phyloP scores from a whole-genome alignment of 257 asterid genomes.

The Penstemon eatonii region DNA sequence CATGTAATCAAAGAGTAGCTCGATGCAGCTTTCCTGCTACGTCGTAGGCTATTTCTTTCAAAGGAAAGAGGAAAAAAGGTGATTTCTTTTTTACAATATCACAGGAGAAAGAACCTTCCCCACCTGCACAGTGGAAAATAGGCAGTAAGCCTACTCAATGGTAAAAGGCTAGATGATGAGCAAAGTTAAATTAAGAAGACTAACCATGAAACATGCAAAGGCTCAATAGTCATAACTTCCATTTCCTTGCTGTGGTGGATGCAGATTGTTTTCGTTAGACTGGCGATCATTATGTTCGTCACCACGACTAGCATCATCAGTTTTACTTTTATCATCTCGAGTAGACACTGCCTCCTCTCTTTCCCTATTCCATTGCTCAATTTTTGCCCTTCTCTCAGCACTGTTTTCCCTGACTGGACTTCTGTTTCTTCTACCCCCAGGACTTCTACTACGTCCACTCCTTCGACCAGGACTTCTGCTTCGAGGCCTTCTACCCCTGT shows the following conservation, averaged over 20 bases:
- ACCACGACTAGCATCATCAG: conserved; percentile 37
- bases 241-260: conserved; percentile 44
- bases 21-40: conserved; percentile 26
- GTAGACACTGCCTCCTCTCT: conserved; percentile 53
- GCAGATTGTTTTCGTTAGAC: conserved; percentile 34
- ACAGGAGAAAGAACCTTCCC: conserved; percentile 57
- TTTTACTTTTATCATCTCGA: conserved; percentile 29
- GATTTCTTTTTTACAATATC: conserved; percentile 37
- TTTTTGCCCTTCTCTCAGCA: conserved; percentile 77
- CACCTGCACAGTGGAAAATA: conserved; percentile 73
- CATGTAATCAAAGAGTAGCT: conserved; percentile 15
- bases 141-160: conserved; percentile 56
- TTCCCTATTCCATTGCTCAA: conserved; percentile 83
- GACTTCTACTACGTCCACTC: conserved; percentile 75
- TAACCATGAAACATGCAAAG: conserved; percentile 26
- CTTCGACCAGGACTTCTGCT: conserved; percentile 80
- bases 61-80: conserved; percentile 34
- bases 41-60: conserved; percentile 15
- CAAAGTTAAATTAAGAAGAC: no score
- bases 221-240: conserved; percentile 38
- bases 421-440: conserved; percentile 63
- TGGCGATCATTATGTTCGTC: conserved; percentile 36
- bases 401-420: conserved; percentile 72
- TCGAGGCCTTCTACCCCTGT: conserved; percentile 74
- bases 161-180: no score